A percentile compares a stretch with the other conserved stretches of the same genome.
Conservation (phyloP, 805 yeast species). For the Wickerhamiella vanderwaltii region DNA sequence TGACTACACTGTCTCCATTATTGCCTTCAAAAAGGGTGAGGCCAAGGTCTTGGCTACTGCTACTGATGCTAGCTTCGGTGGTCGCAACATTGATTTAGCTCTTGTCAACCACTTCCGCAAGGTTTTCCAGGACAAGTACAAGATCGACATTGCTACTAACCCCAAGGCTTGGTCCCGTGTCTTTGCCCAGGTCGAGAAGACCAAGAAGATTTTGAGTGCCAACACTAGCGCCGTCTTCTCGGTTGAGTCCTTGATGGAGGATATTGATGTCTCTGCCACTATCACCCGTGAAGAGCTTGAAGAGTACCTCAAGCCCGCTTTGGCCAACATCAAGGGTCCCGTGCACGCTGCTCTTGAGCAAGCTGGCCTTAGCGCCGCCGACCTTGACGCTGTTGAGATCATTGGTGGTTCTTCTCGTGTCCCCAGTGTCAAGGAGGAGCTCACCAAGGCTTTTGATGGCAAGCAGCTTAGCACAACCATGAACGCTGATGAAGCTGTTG, state of each 20-base stretch:
- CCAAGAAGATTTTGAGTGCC: slow-evolving; percentile 94
- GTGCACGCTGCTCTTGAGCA: slow-evolving; percentile 68
- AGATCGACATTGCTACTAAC: slow-evolving; percentile 81
- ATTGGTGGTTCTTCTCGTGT: slow-evolving; percentile 99
- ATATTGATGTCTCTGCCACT: slow-evolving; percentile 84
- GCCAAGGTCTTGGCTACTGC: slow-evolving; percentile 85
- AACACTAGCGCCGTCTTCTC: slow-evolving; percentile 88
- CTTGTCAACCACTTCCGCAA: slow-evolving; percentile 91
- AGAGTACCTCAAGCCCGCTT: slow-evolving; percentile 71
- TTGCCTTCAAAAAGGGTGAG: slow-evolving; percentile 92
- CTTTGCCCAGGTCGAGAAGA: slow-evolving; percentile 77
- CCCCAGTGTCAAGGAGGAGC: slow-evolving; percentile 76
- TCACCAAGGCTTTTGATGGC: slow-evolving; percentile 69
- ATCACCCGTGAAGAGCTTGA: slow-evolving; percentile 87
- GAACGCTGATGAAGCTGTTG: slow-evolving; percentile 98
- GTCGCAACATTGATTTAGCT: slow-evolving; percentile 90
- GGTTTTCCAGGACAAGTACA: slow-evolving; percentile 81
- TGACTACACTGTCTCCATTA: slow-evolving; percentile 78
- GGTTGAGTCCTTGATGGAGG: slow-evolving; percentile 94
- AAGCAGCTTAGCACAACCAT: slow-evolving; percentile 83
- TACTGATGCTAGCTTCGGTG: slow-evolving; percentile 93
- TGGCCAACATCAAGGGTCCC: slow-evolving; percentile 65
- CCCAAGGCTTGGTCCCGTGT: slow-evolving; percentile 94
- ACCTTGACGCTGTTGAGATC: slow-evolving; percentile 82
- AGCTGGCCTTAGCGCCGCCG: slow-evolving; percentile 60